Percentiles rank a stretch among this genome's conserved stretches.
Evolutionary conservation across 306 rosid species (phyloP).

Genomic region (Arachis hypogaea): DNA sequence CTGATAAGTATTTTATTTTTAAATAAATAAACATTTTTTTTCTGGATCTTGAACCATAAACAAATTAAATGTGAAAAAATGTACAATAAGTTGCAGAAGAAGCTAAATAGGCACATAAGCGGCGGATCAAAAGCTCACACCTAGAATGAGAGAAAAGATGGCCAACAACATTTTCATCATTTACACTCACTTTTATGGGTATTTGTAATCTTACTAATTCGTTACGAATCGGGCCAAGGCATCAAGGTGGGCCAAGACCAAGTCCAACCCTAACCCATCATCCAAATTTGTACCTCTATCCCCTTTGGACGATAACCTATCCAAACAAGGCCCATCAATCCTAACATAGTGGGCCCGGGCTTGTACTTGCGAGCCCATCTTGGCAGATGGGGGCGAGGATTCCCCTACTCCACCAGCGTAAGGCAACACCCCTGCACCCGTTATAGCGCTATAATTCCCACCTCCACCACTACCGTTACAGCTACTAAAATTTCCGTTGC

Average conservation of each 20-base stretch:
- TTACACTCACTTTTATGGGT: too few relatives aligned
- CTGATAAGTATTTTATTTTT: too few relatives aligned
- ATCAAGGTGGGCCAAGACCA: conserved; percentile 74
- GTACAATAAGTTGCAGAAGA: too few relatives aligned
- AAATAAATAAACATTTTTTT: too few relatives aligned
- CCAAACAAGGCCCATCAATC: conserved; percentile 69
- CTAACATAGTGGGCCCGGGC: conserved; percentile 54
- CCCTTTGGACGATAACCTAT: conserved; percentile 57
- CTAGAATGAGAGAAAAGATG: too few relatives aligned
- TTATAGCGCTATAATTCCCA: conserved; percentile 4
- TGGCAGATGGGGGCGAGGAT: conserved; percentile 45
- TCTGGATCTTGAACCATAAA: too few relatives aligned
- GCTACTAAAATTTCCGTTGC: background rate
- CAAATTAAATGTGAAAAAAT: too few relatives aligned
- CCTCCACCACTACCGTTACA: conserved; percentile 1
- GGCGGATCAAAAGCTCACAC: too few relatives aligned
- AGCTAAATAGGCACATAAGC: too few relatives aligned
- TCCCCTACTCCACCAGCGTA: conserved; percentile 59
- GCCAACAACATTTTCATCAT: too few relatives aligned
- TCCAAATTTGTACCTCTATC: conserved; percentile 73
- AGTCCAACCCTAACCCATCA: conserved; percentile 81
- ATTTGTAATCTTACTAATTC: too few relatives aligned
- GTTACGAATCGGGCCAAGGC: conserved; percentile 5
- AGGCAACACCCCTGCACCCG: conserved; percentile 44
- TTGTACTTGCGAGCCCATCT: conserved; percentile 60